Percentiles rank a stretch among this genome's conserved stretches.
phyloP scores from a whole-genome alignment of 2,329 filamentous ascomycete genomes.

The Curvularia eragrostidis region DNA sequence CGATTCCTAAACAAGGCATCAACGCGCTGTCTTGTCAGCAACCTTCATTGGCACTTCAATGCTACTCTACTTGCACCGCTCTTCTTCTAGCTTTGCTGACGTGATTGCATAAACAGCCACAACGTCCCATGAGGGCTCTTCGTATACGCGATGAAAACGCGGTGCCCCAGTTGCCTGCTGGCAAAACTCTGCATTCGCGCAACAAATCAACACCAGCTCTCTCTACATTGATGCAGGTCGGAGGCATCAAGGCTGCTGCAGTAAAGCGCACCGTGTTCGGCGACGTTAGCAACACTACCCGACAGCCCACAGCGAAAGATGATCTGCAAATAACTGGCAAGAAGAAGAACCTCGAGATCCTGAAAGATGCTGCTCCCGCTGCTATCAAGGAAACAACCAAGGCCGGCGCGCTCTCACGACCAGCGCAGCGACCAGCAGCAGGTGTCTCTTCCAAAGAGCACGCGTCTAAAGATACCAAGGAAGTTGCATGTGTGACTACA shows the following conservation, averaged over 20 bases:
- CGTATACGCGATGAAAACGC: constrained; percentile 76
- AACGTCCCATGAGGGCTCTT: constrained; percentile 66
- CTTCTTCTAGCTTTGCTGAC: constrained; percentile 26
- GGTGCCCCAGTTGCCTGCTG: constrained; percentile 48
- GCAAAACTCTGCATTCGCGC: constrained; percentile 71
- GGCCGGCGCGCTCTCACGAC: constrained; percentile 58
- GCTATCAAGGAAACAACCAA: constrained; percentile 51
- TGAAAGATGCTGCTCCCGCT: constrained; percentile 41
- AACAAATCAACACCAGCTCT: constrained; percentile 78
- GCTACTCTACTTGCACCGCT: constrained; percentile 11
- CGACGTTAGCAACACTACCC: constrained; percentile 77
- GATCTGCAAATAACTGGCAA: constrained; percentile 59
- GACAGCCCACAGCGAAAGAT: constrained; percentile 57
- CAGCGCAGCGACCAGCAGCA: constrained; percentile 66
- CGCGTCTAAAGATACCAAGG: constrained; percentile 20
- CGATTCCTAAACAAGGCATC: constrained; percentile 1
- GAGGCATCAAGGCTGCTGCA: constrained; percentile 66
- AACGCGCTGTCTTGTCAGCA: constrained; percentile 9
- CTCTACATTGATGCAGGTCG: constrained; percentile 62
- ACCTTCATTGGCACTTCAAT: constrained; percentile 6
- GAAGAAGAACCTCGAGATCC: constrained; percentile 47
- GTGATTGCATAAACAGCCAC: constrained; percentile 62
- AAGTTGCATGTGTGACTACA: constrained; percentile 27
- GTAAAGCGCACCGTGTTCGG: constrained; percentile 81
- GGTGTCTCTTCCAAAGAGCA: constrained; percentile 31